Evolutionary conservation across 2,329 filamentous ascomycete genomes (phyloP), one percentile per base, ranked within the genome.

Genomic region (Elsinoe ampelina): DNA sequence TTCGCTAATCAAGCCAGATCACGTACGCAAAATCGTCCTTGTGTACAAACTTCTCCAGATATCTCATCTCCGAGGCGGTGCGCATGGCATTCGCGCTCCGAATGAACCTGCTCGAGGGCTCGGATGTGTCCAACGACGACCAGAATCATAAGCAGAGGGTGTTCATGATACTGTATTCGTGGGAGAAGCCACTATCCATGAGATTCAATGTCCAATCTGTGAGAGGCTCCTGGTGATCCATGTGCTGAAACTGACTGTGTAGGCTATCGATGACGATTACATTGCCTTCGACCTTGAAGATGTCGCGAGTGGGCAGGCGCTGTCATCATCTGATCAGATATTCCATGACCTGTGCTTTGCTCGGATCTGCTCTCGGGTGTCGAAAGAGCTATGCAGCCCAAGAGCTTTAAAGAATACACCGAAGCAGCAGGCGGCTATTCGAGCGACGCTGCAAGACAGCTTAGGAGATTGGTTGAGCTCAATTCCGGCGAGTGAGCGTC

Each of bases 201-300:
- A 50, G 45, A 20, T 50, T 50, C 26, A 50, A 50, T 12, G 32
- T 36, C 26, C 45, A 50, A 50, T 50, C 45, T 8, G 45, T 50
- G 30, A 34, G 30, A 26, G 5, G 2, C 1, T 17, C 26, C 13
- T 50, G 3, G n/a, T 34, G 11, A 2, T 50, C 26, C 10, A 8
- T 15, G 17, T 2, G 13, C 15, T n/a, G n/a, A 15, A 6, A 35
- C 26, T 50, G 26, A 50, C 20, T 8, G 8, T n/a, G 10, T 17
- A 50, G 45, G 45, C 45, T 10, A 50, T 50, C 45, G 45, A 50
- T 50, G 45, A 50, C 26, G 45, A 50, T 20, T 50, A 50, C 17
- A 50, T 50, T 19, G 45, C 45, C 3, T 50, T 50, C 20, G 45
- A 50, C 3, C 45, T 50, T 26, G 45, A 50, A 17, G 45, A 36